Base-by-base conservation (phyloP, 768 basidiomycete genomes). In the Tricholoma terreum region DNA sequence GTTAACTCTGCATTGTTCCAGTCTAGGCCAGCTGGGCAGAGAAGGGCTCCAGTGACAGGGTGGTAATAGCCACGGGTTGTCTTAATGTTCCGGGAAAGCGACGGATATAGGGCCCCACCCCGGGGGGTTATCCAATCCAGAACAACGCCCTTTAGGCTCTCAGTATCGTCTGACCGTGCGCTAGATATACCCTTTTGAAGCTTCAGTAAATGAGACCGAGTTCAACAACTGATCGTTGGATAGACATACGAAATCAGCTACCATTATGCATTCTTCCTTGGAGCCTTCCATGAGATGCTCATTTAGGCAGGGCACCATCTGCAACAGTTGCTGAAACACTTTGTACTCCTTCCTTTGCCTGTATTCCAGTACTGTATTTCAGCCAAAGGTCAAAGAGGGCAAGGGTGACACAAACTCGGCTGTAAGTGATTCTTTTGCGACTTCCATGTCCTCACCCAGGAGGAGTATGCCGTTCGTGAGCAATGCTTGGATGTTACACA, bases 51-150 rank as follows among this genome's bases (percentile, higher is more conserved):
- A 7, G 62, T 63, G 24, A 30, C 21, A 1, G 50, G 30, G 33
- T 63, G 59, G 30, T 58, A 19, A 38, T 52, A 61, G 7, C 62
- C 62, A 12, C 57, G 50, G 15, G 46, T 34, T 9, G 21, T 17
- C 33, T 61, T 58, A 4, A 50, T 42, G 33, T 58, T 61, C 9
- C 50, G 36, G 19, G 50, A 24, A 17, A 62, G 33, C 5, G 56
- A 58, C 2, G 58, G 61, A 7, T 6, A 30, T 1, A 65, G 58
- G 12, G 54, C 21, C n/a, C 58, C 43, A 15, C 63, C 58, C n/a
- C 45, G 43, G 2, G 65, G 65, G 3, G 60, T 66, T 12, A 70
- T 65, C 66, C 67, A 67, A n/a, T 67, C 62, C 0, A 67, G 34
- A 33, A 67, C 48, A 2, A 58, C 52, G 9, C 53, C 40, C 52